Base-by-base conservation (phyloP, 2,329 filamentous ascomycete species). In the Monilinia vaccinii-corymbosi region DNA sequence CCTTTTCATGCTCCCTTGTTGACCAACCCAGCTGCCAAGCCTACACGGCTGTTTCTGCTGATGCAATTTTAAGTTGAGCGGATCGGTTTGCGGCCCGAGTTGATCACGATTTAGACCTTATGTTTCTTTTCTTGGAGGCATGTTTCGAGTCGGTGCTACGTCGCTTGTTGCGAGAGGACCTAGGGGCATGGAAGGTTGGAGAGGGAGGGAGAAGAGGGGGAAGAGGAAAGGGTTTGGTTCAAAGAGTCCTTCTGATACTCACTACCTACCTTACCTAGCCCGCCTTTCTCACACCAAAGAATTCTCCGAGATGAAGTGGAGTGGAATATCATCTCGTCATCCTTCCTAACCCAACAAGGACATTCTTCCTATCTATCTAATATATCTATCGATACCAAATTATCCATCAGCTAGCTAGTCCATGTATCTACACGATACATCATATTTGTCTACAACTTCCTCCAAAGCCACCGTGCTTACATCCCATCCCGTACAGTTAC, bases 61-160 rank as follows among this genome's bases (percentile, higher is more conserved):
- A 52, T 42, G 50, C 40, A 42, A 42, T 44, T 21, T 53, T 11
- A 38, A 25, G 48, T 25, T 25, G 23, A 53, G 18, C 23, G 50
- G 50, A 53, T 53, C 50, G 42, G 32, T 42, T 32, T 53, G 21
- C 50, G 50, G 50, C 50, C 50, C 50, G 50, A 53, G 50, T 53
- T 53, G 18, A 53, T 42, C 42, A 42, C 50, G 36, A 53, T 14
- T 28, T n/a, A n/a, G n/a, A n/a, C n/a, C 28, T 53, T 10, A 28
- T 28, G 3, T 28, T 28, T 28, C 6, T 28, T 6, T 28, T 28
- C 6, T 28, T 28, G 10, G 7, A 25, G 25, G 50, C 50, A 42
- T 36, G 50, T 36, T 53, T 53, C 50, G 31, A 31, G 36, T 42
- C 50, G 50, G 36, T 53, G 32, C 38, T 42, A 53, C 50, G 16